Evolutionary conservation across 73 alveolate genomes (phyloP), one percentile per base, ranked within the genome.

Genomic region (Urostyla sp.): DNA sequence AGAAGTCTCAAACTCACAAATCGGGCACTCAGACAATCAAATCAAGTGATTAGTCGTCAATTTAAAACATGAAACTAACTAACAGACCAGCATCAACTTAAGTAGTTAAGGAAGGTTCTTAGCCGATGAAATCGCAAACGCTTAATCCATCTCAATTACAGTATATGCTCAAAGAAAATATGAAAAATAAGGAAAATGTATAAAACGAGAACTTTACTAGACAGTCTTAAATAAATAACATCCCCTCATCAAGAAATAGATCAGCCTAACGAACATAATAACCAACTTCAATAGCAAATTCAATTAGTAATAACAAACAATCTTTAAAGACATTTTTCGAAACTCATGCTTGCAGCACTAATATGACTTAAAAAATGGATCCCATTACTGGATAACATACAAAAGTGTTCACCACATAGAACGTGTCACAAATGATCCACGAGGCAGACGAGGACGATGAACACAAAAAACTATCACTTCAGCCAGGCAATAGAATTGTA

Each of bases 391-490:
- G 84, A 10, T 52, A 28, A 21, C 5, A 28, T 36, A 43, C 67
- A 3, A 69, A 48, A 37, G 61, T 69, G 30, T 48, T 69, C 56
- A 69, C 84, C 31, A 69, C 84, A 16, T 55, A 28, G 49, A 48
- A 69, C 55, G 34, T 69, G 11, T 27, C 23, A 20, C 38, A 69
- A 40, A 69, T 69, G 84, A 46, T 69, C 53, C 55, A 44, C 53
- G 84, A 69, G 26, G 84, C 84, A 23, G 72, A 69, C 16, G 84
- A 69, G 53, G 84, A 69, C 16, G 69, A 43, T 44, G 84, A 69
- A 26, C 26, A 49, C 16, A 44, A 20, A 23, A 69, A 48, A 31
- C 56, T 69, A 10, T 72, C 84, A 4, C 84, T 84, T 2, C 61
- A 75, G 80, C 88, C 88, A 16, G 92, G 69, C 48, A 49, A 58